A percentile compares a stretch with the other conserved stretches of the same genome.
These are phyloP conservation scores for Dactylorhiza incarnata DNA, from an alignment of 106 monocot genomes.

Conservation along the genomic window DNA sequence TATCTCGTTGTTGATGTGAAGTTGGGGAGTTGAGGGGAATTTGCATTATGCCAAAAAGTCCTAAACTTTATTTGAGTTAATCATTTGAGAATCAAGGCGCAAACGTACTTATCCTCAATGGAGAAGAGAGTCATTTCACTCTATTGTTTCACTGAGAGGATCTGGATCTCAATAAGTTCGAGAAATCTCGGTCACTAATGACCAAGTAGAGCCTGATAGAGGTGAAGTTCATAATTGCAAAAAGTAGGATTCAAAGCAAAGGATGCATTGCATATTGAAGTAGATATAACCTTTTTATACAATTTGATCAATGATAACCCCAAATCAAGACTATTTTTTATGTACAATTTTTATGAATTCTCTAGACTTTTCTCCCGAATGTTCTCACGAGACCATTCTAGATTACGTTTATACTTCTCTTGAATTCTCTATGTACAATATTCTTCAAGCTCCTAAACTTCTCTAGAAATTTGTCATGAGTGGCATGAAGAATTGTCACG, in stretches of 20 bases:
- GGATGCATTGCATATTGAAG: neutral
- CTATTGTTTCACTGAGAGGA: neutral
- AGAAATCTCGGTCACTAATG: too few relatives aligned
- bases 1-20: too few relatives aligned
- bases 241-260: neutral
- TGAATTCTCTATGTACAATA: too few relatives aligned
- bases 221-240: neutral
- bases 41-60: neutral
- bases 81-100: neutral
- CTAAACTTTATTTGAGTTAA: neutral
- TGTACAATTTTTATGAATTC: too few relatives aligned
- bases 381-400: too few relatives aligned
- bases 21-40: neutral
- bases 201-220: neutral
- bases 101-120: neutral
- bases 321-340: neutral
- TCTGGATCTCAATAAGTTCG: too few relatives aligned
- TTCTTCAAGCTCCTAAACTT: too few relatives aligned
- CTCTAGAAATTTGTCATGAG: too few relatives aligned
- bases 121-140: neutral
- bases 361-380: too few relatives aligned
- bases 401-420: too few relatives aligned
- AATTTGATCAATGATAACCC: neutral
- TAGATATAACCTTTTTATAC: neutral
- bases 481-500: too few relatives aligned